Base-by-base conservation (phyloP, 352 stramenopile species). In the Phytophthora pistaciae region DNA sequence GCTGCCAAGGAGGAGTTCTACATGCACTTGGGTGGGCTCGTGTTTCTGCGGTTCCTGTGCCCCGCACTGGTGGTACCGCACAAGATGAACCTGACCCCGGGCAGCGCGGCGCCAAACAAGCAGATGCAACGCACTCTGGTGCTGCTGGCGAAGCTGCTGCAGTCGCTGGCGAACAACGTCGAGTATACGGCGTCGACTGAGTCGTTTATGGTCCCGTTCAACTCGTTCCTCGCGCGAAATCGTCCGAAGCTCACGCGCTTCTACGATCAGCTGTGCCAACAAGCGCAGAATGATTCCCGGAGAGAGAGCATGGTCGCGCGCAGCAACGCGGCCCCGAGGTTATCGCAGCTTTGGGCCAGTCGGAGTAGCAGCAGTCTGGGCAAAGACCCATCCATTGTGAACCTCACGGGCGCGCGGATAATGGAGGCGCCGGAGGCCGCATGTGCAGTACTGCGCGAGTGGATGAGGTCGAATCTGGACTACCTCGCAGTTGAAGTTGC, bases 21-120 rank as follows among this genome's bases (percentile, higher is more conserved):
- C 57, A 80, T 92, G 72, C 87, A 94, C 33, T 64, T 96, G 14
- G 88, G 88, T 36, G 88, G 87, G 0, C 77, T 94, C 20, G 73
- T 96, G 11, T 96, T 96, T 65, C 68, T 96, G 53, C 79, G 88
- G 11, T 93, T 93, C 55, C 64, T 96, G 31, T 96, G 88, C 46
- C 88, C 88, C 1, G 87, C 87, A 16, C 69, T 96, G 10, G 77
- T 96, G 57, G 78, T 91, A 58, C 88, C 88, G 18, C 85, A 93
- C 66, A 90, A 91, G 44, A 83, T 92, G 72, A 75, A 80, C 10
- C 66, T 96, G 52, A 91, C 86, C 8, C 86, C 83, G 1, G 70
- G 79, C 29, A 79, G 60, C 13, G 56, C 60, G 16, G 25, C 77
- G 6, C 86, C 87, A 14, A 72, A 69, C 27, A 87, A 85, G 55